These are phyloP conservation scores for Globisporangium alternatum DNA, from an alignment of 352 stramenopile genomes.

Conservation along the genomic window DNA sequence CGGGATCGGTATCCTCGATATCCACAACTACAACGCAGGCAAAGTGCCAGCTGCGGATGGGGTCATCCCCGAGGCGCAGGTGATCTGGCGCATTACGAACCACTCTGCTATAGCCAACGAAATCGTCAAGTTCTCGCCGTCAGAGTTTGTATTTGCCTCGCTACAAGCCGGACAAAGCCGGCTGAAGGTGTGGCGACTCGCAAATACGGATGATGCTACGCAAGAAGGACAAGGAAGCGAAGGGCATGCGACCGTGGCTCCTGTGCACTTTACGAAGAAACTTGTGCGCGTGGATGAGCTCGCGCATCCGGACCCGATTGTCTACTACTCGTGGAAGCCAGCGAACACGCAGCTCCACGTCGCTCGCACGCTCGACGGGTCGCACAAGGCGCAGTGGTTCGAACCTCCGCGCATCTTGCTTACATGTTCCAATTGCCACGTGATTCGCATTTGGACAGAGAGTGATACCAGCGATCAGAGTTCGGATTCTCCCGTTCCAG, in stretches of 20 bases:
- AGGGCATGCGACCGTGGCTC: not conserved
- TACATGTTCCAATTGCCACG: slow-evolving; percentile 55
- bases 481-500: not conserved
- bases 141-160: slow-evolving; percentile 60
- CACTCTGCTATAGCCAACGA: slow-evolving; percentile 25
- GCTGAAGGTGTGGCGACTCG: slow-evolving; percentile 65
- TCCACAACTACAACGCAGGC: slow-evolving; percentile 22
- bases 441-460: slow-evolving; percentile 72
- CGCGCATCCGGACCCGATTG: slow-evolving; percentile 56
- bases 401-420: slow-evolving; percentile 66
- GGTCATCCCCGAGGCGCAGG: slow-evolving; percentile 24
- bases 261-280: not conserved
- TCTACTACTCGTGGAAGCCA: slow-evolving; percentile 82
- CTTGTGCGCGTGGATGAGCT: slow-evolving; percentile 41
- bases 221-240: not conserved
- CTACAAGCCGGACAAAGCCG: slow-evolving; percentile 27
- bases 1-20: slow-evolving; percentile 54
- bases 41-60: not conserved
- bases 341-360: slow-evolving; percentile 56
- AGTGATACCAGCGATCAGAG: not conserved
- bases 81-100: slow-evolving; percentile 22
- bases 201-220: slow-evolving; percentile 3
- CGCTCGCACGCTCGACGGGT: slow-evolving; percentile 50
- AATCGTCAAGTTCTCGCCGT: slow-evolving; percentile 77
- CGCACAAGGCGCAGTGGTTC: slow-evolving; percentile 64